Base-by-base conservation (phyloP, 1,139 yeast genomes). In the Nadsonia commutata region DNA sequence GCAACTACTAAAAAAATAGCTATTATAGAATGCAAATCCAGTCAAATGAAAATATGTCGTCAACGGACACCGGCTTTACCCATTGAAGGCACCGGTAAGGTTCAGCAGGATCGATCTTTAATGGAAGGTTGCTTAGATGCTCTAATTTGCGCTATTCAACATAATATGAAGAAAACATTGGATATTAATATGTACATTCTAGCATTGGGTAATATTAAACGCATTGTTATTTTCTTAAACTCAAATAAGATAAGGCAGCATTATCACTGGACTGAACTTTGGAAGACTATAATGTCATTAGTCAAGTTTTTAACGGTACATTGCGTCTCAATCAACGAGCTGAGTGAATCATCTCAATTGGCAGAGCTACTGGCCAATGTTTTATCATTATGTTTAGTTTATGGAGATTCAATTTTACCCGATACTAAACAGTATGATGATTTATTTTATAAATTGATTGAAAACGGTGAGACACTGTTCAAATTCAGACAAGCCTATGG, bases 261-360 rank as follows among this genome's bases (percentile, higher is more conserved):
- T 9, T 65, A 64, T 45, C 59, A 60, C 45, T 65, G 70, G 70
- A 46, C 54, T 13, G 66, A 63, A 42, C 50, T 65, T 31, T 64
- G 67, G 66, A 55, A 53, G 41, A 54, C 66, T 2, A 43, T 62
- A n/a, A 41, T 60, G 19, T 55, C 57, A 3, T 45, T 60, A 2
- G 41, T 57, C 11, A 50, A 52, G 40, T 63, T 52, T 41, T 45
- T 55, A 42, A 53, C 48, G 45, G 45, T 55, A 16, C 52, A 53
- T 39, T 39, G 31, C 2, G 43, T 48, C 52, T 7, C 49, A 56
- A n/a, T 41, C 40, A 27, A 38, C 45, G 23, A 42, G 39, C 20
- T 39, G 42, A 13, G 19, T 44, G 36, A 37, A 16, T 6, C 49
- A 49, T 40, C 52, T 8, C 51, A 48, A 19, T 46, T 55, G n/a